These are phyloP conservation scores for Coccomyxa subellipsoidea DNA, from an alignment of 163 green algal genomes.

Conservation along the genomic window DNA sequence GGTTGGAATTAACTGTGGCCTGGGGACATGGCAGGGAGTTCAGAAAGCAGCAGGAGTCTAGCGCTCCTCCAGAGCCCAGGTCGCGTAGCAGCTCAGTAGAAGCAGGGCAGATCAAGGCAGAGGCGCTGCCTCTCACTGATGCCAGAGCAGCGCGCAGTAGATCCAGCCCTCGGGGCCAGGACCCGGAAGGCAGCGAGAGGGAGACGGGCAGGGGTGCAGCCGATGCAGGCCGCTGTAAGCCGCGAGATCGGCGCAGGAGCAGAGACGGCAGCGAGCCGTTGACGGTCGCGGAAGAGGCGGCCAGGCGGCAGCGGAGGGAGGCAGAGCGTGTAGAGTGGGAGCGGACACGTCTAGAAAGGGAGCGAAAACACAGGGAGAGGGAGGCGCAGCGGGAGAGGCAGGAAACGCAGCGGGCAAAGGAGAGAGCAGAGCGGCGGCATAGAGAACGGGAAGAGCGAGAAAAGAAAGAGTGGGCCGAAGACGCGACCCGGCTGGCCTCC, in stretches of 20 bases:
- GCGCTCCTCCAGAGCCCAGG: background rate
- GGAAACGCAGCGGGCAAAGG: background rate
- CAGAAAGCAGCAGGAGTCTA: background rate
- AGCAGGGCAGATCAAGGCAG: background rate
- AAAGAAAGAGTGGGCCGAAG: background rate
- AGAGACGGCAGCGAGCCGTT: background rate
- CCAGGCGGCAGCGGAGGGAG: background rate
- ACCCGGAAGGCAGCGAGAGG: background rate
- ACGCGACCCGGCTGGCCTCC: background rate
- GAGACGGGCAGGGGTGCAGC: background rate
- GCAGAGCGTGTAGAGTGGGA: background rate
- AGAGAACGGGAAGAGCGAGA: background rate
- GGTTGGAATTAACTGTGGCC: no score
- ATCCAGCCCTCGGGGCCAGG: background rate
- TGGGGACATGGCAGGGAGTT: background rate
- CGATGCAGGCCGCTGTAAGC: background rate
- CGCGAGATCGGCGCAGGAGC: no score
- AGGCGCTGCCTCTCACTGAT: background rate
- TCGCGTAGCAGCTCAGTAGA: background rate
- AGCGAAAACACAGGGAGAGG: background rate
- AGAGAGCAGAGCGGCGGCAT: background rate
- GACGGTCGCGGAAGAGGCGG: background rate
- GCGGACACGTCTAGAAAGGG: background rate
- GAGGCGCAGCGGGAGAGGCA: background rate
- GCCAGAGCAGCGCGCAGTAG: background rate